A percentile compares a stretch with the other conserved stretches of the same genome.
phyloP scores from a whole-genome alignment of 73 alveolate species.

The Effrenium voratum region DNA sequence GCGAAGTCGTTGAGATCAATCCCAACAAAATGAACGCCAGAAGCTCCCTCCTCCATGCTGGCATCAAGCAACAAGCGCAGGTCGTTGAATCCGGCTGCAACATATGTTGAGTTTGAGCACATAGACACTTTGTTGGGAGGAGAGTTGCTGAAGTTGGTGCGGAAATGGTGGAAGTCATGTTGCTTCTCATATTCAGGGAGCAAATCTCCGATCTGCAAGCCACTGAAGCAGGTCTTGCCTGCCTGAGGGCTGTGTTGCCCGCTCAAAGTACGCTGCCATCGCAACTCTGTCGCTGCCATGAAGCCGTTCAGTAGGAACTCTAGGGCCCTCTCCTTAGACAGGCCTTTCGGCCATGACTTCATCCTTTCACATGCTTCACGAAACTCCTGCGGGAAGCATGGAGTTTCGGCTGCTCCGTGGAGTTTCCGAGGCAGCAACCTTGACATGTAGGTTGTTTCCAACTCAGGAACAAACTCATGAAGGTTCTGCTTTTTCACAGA shows the following conservation, averaged over 20 bases:
- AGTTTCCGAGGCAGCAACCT: slow-evolving; percentile 25
- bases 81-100: slow-evolving; percentile 31
- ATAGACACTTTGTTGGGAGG: slow-evolving; percentile 50
- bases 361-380: background rate
- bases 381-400: slow-evolving; percentile 53
- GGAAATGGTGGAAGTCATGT: slow-evolving; percentile 43
- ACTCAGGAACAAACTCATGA: slow-evolving; percentile 21
- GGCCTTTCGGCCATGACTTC: slow-evolving; percentile 42
- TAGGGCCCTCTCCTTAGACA: background rate
- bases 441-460: slow-evolving; percentile 67
- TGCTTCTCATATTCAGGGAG: slow-evolving; percentile 7
- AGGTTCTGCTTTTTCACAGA: slow-evolving; percentile 16
- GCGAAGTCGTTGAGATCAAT: slow-evolving; percentile 38
- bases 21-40: slow-evolving; percentile 15
- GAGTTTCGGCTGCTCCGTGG: background rate
- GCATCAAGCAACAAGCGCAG: slow-evolving; percentile 32
- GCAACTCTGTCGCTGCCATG: slow-evolving; percentile 49
- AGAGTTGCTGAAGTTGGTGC: slow-evolving; percentile 73
- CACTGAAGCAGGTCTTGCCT: slow-evolving; percentile 2
- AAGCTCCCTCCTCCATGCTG: slow-evolving; percentile 18
- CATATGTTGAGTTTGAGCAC: background rate
- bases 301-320: slow-evolving; percentile 59
- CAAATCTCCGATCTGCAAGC: slow-evolving; percentile 35
- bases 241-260: slow-evolving; percentile 51
- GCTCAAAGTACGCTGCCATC: slow-evolving; percentile 58